A percentile compares a stretch with the other conserved stretches of the same genome.
phyloP scores from a whole-genome alignment of 495 filamentous ascomycete species.

The Xylaria flabelliformis region DNA sequence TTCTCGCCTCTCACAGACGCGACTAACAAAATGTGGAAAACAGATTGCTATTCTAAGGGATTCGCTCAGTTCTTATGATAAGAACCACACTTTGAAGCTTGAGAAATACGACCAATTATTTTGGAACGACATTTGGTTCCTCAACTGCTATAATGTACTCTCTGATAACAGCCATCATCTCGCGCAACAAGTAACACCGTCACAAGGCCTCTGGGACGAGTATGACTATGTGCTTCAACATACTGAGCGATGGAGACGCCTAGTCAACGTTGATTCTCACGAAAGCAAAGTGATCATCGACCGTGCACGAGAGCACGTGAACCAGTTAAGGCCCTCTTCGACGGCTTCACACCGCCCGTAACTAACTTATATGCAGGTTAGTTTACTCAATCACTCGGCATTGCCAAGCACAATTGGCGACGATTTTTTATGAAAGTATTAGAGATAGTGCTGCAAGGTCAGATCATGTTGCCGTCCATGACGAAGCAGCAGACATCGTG shows the following conservation, averaged over 20 bases:
- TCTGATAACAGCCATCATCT: neutral
- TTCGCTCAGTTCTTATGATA: neutral
- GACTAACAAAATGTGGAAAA: slow-evolving; percentile 2
- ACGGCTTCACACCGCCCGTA: neutral
- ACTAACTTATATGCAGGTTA: slow-evolving; percentile 33
- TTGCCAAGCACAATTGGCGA: slow-evolving; percentile 38
- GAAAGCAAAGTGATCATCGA: slow-evolving; percentile 31
- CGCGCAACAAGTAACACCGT: neutral
- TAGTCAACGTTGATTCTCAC: slow-evolving; percentile 15
- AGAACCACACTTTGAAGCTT: neutral
- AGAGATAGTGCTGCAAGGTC: neutral
- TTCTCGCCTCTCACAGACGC: neutral
- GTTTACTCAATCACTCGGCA: slow-evolving; percentile 37
- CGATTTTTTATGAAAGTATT: slow-evolving; percentile 34
- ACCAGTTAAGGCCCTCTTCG: slow-evolving; percentile 31
- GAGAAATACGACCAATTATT: neutral
- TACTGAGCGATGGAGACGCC: slow-evolving; percentile 13
- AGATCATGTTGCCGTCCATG: neutral
- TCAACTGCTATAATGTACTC: neutral
- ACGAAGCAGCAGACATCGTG: slow-evolving; percentile 14
- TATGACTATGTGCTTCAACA: slow-evolving; percentile 24
- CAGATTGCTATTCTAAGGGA: slow-evolving; percentile 14
- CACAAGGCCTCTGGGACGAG: slow-evolving; percentile 13
- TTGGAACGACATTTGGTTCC: slow-evolving; percentile 8
- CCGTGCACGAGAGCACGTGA: slow-evolving; percentile 33